Conservation (phyloP, 2,329 filamentous ascomycete species). For the Sporothrix variecibatus region DNA sequence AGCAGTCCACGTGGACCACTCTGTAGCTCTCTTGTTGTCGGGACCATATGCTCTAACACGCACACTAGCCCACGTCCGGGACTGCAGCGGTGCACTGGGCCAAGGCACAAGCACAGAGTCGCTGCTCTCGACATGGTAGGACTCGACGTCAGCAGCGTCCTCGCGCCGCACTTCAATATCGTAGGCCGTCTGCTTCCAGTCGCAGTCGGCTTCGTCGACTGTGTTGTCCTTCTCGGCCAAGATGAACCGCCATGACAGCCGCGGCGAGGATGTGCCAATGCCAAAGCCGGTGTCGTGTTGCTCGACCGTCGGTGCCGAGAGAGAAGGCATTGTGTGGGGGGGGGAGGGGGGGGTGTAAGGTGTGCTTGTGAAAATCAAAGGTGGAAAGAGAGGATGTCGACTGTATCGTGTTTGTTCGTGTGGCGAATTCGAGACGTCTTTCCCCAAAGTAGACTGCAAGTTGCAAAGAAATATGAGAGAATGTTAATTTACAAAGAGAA, state of each 20-base stretch:
- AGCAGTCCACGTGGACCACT: conserved; percentile 30
- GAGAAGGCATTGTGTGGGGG: conserved; percentile 2
- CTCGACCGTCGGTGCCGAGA: conserved; percentile 29
- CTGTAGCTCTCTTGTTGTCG: neutral
- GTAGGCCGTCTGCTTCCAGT: conserved; percentile 31
- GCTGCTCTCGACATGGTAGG: conserved; percentile 22
- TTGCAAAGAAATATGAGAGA: too few species aligned
- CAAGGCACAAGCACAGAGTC: conserved; percentile 41
- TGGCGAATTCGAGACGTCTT: neutral
- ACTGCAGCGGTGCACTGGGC: conserved; percentile 34
- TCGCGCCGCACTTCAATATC: conserved; percentile 27
- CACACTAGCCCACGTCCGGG: conserved; percentile 28
- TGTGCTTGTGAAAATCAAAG: too few species aligned
- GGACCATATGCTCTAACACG: conserved; percentile 26
- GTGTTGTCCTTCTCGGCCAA: neutral
- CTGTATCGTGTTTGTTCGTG: neutral
- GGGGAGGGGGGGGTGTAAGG: too few species aligned
- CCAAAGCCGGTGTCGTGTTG: conserved; percentile 33
- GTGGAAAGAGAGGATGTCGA: too few species aligned
- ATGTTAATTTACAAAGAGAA: too few species aligned
- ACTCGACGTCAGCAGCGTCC: neutral
- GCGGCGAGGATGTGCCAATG: conserved; percentile 28
- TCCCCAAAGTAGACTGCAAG: neutral
- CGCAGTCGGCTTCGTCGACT: neutral
- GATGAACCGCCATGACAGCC: conserved; percentile 33